phyloP scores from a whole-genome alignment of 2,329 filamentous ascomycete genomes.

The Diaporthe eres region DNA sequence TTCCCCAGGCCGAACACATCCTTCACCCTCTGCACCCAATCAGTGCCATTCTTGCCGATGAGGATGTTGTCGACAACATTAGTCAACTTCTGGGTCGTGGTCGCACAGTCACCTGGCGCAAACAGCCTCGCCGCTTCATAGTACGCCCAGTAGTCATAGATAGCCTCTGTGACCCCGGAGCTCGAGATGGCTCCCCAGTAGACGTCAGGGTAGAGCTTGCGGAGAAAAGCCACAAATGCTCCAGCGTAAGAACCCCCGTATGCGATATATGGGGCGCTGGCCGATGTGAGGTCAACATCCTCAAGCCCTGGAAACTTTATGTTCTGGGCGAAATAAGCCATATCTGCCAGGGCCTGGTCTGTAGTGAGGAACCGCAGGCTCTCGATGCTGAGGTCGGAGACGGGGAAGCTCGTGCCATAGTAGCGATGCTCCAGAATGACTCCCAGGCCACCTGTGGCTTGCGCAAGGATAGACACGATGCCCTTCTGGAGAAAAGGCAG shows the following conservation, averaged over 20 bases:
- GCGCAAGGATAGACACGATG: conserved; percentile 78
- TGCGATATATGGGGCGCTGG: conserved; percentile 78
- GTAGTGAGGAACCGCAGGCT: conserved; percentile 87
- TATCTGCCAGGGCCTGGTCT: conserved; percentile 85
- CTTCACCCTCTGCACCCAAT: conserved; percentile 60
- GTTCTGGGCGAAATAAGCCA: conserved; percentile 83
- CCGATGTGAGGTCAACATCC: conserved; percentile 75
- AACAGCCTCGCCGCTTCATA: conserved; percentile 65
- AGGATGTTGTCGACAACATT: conserved; percentile 67
- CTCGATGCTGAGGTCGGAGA: conserved; percentile 73
- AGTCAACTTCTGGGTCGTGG: conserved; percentile 71
- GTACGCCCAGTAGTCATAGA: conserved; percentile 82
- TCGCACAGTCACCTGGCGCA: conserved; percentile 72
- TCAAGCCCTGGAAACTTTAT: conserved; percentile 80
- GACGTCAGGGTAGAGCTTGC: conserved; percentile 81
- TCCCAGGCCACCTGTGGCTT: conserved; percentile 80
- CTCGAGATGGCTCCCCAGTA: conserved; percentile 86
- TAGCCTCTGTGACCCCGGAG: conserved; percentile 83
- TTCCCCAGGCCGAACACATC: conserved; percentile 61
- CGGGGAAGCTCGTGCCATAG: conserved; percentile 83
- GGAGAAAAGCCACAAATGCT: conserved; percentile 81
- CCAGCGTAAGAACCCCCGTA: conserved; percentile 91
- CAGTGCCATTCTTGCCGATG: conserved; percentile 53
- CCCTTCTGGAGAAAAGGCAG: conserved; percentile 83
- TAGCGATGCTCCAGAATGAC: conserved; percentile 91